Base-by-base conservation (phyloP, 169 alveolate species). In the Eimeria praecox region DNA sequence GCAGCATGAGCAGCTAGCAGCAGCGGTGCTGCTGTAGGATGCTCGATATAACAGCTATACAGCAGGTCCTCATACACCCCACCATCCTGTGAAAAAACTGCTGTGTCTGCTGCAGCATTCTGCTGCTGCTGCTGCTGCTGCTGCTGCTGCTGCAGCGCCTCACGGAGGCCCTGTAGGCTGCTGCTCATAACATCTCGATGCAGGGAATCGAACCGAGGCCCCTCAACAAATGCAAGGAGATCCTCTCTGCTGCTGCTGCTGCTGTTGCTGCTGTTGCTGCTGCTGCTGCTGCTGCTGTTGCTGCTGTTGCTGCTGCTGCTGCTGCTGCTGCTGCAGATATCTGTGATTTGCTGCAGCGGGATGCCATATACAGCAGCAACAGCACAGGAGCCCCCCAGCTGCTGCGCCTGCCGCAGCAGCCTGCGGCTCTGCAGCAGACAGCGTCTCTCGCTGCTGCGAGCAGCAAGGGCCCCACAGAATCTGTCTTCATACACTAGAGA, bases 381-480 rank as follows among this genome's bases (percentile, higher is more conserved):
- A 42, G 92, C 95, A 27, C 92, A 77, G 42, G 95, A 77, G 38
- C 88, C 95, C 2, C 92, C 91, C 30, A 92, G 82, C 92, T 92
- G 89, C 85, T 92, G 95, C 86, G 90, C 95, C 71, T 71, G 85
- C 66, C 87, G 95, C 66, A 77, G 95, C 82, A 92, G 95, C 71
- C 85, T 69, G 52, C 80, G 64, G 73, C 95, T 92, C 62, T 80
- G 95, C 86, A 92, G 95, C 80, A 92, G 86, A 27, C 71, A 86
- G n/a, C 92, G 90, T 22, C 88, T 46, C 89, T 92, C 95, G 85
- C 95, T 80, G 92, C 95, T 92, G 95, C 95, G 54, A 24, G 95
- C 95, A 12, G 95, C 95, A 2, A 92, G 86, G 54, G 95, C 95
- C 71, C 95, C 95, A 52, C 87, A 66, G 40, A 92, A 42, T 5